Percentiles rank a stretch among this genome's conserved stretches.
phyloP scores from a whole-genome alignment of 495 filamentous ascomycete genomes.

The Ramalina intermedia region DNA sequence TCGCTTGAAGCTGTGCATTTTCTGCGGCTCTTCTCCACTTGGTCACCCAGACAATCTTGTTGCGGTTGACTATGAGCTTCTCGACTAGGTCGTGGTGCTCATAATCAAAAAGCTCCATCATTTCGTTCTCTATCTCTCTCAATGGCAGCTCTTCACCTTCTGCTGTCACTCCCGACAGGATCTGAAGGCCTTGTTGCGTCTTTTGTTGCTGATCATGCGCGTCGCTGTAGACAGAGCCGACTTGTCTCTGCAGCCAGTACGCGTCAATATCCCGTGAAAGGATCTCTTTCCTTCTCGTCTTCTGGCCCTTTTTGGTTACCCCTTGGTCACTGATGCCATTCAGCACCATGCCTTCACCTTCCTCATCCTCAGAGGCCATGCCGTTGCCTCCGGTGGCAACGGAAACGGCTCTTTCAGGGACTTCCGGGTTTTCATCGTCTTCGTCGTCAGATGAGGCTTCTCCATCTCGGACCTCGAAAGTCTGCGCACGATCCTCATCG shows the following conservation, averaged over 20 bases:
- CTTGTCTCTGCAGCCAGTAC: slow-evolving; percentile 91
- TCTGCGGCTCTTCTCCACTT: slow-evolving; percentile 72
- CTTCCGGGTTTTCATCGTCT: slow-evolving; percentile 34
- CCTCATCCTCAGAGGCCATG: slow-evolving; percentile 32
- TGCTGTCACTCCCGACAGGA: slow-evolving; percentile 60
- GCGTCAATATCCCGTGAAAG: slow-evolving; percentile 84
- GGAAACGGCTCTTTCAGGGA: slow-evolving; percentile 36
- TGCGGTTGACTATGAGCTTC: slow-evolving; percentile 78
- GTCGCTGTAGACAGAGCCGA: slow-evolving; percentile 75
- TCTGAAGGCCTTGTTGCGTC: slow-evolving; percentile 63
- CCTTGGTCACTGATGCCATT: slow-evolving; percentile 36
- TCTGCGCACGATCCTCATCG: slow-evolving; percentile 57
- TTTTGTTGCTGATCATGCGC: slow-evolving; percentile 85
- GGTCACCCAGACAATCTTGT: slow-evolving; percentile 92
- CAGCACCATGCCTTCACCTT: slow-evolving; percentile 65
- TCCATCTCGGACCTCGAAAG: slow-evolving; percentile 72
- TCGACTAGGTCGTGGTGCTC: slow-evolving; percentile 89
- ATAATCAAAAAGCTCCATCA: slow-evolving; percentile 97
- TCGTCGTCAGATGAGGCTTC: slow-evolving; percentile 52
- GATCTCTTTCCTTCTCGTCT: slow-evolving; percentile 44
- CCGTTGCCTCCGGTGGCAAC: slow-evolving; percentile 33
- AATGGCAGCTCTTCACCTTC: slow-evolving; percentile 69
- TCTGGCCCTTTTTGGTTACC: slow-evolving; percentile 23
- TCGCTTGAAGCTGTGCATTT: slow-evolving; percentile 58
- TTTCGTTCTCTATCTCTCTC: slow-evolving; percentile 90